phyloP scores from a whole-genome alignment of 2,329 filamentous ascomycete species.

The Trichoderma cornu-damae region DNA sequence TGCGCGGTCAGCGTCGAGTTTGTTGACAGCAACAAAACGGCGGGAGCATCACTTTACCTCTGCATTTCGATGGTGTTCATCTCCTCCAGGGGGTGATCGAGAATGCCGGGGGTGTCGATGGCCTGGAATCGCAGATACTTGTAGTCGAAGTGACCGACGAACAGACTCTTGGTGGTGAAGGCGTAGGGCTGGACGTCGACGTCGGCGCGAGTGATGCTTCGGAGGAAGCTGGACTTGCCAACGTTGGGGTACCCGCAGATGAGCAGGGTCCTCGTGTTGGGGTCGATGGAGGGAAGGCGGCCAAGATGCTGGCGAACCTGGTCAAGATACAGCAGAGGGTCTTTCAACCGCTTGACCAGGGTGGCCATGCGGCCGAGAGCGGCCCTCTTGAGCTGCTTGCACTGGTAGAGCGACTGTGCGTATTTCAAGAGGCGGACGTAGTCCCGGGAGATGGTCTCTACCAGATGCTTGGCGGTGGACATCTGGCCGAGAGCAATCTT shows the following conservation, averaged over 20 bases:
- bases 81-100: conserved; percentile 95
- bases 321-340: conserved; percentile 90
- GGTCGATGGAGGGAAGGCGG: conserved; percentile 96
- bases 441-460: conserved; percentile 92
- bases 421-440: conserved; percentile 92
- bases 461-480: conserved; percentile 90
- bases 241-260: conserved; percentile 98
- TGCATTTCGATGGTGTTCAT: conserved; percentile 99
- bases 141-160: conserved; percentile 97
- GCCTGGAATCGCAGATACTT: conserved; percentile 63
- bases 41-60: conserved; percentile 28
- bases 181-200: conserved; percentile 97
- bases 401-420: conserved; percentile 94
- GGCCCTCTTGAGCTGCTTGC: conserved; percentile 96
- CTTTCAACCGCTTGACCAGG: conserved; percentile 89
- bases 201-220: conserved; percentile 87
- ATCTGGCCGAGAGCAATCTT: conserved; percentile 93
- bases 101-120: conserved; percentile 96
- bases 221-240: conserved; percentile 93
- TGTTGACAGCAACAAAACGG: not conserved
- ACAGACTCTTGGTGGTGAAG: conserved; percentile 96
- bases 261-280: conserved; percentile 89
- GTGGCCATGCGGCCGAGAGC: conserved; percentile 98
- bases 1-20: conserved; percentile 6
- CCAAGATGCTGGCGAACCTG: conserved; percentile 89